Evolutionary conservation across 2,329 filamentous ascomycete species (phyloP).

Genomic region (Neonectria punicea): DNA sequence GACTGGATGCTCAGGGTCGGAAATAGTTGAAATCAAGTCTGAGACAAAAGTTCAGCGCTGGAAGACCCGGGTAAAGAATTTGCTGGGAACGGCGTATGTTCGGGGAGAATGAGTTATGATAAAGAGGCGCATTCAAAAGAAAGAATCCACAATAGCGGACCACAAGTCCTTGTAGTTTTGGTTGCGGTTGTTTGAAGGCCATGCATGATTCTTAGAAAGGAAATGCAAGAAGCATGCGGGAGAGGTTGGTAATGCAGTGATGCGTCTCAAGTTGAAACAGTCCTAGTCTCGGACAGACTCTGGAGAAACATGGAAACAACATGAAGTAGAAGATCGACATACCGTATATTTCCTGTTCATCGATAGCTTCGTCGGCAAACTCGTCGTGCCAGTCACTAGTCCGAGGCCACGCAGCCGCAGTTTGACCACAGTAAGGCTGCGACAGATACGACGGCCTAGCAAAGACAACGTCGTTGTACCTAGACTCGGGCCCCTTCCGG

Average conservation of each 20-base stretch:
- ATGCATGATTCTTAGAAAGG: conserved; percentile 12
- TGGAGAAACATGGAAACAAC: neutral
- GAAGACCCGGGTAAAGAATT: neutral
- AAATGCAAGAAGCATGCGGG: conserved; percentile 1
- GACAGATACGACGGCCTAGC: conserved; percentile 57
- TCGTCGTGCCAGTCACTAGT: conserved; percentile 63
- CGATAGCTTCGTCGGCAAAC: conserved; percentile 81
- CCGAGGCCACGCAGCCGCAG: conserved; percentile 48
- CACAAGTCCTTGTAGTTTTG: conserved; percentile 2
- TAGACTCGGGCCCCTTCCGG: conserved; percentile 59
- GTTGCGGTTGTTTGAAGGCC: neutral
- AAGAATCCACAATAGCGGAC: neutral
- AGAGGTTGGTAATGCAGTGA: neutral
- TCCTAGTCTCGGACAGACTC: neutral
- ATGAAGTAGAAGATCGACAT: conserved; percentile 38
- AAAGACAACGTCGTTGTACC: conserved; percentile 59
- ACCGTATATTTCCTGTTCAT: conserved; percentile 98
- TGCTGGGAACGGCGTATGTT: neutral
- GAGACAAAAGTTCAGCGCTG: conserved; percentile 34
- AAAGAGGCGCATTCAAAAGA: neutral
- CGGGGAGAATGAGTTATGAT: neutral
- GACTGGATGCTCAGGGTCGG: conserved; percentile 95
- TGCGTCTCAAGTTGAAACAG: neutral
- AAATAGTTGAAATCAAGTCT: conserved; percentile 96
- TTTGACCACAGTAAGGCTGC: conserved; percentile 51